phyloP scores from a whole-genome alignment of 176 grass and related monocot genomes.

The Elymus sibiricus region DNA sequence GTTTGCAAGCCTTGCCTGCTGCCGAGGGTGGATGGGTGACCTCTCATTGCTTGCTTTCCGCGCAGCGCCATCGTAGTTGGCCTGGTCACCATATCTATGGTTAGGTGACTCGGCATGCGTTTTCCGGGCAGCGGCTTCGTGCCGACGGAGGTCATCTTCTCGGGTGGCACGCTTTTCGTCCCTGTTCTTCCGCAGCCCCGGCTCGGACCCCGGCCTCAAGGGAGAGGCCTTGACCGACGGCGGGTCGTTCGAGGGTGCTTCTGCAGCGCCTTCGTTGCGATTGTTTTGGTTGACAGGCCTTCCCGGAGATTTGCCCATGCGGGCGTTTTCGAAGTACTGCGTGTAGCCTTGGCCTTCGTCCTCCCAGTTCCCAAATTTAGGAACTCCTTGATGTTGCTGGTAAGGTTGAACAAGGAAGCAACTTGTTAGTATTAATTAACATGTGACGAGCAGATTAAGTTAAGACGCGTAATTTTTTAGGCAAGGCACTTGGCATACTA shows the following conservation, averaged over 20 bases:
- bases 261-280: conserved; percentile 19
- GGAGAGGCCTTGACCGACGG: conserved; percentile 31
- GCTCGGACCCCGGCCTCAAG: conserved; percentile 33
- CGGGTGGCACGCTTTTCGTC: conserved; percentile 44
- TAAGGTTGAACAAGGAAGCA: conserved; percentile 15
- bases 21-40: conserved; percentile 59
- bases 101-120: conserved; percentile 29
- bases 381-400: conserved; percentile 50
- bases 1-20: conserved; percentile 41
- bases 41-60: conserved; percentile 34
- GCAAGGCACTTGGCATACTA: background rate
- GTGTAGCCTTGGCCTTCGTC: conserved; percentile 51
- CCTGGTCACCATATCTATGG: conserved; percentile 38
- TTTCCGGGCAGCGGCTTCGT: conserved; percentile 33
- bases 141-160: conserved; percentile 39
- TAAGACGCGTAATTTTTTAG: background rate
- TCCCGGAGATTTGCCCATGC: conserved; percentile 59
- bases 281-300: conserved; percentile 46
- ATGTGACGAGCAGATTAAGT: background rate
- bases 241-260: conserved; percentile 31
- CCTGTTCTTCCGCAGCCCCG: conserved; percentile 16
- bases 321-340: conserved; percentile 61
- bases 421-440: conserved; percentile 28
- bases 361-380: conserved; percentile 87
- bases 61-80: conserved; percentile 2